Evolutionary conservation across 495 filamentous ascomycete genomes (phyloP).

Genomic region (Penicillium waksmanii): DNA sequence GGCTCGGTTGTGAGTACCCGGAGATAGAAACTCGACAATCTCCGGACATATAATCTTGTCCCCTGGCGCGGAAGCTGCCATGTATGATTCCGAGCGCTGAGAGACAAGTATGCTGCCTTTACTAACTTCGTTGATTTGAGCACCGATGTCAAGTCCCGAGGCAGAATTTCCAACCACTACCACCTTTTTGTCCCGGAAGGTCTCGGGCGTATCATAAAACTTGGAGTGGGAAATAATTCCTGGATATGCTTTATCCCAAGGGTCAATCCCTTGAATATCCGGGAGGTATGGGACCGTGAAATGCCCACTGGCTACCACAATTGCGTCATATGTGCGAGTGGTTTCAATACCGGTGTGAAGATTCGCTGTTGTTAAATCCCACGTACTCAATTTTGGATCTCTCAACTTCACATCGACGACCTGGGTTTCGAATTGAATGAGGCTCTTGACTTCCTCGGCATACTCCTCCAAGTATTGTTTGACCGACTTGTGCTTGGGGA

Average conservation of each 20-base stretch:
- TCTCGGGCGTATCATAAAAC: constrained; percentile 65
- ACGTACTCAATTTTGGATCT: constrained; percentile 33
- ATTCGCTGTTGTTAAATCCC: constrained; percentile 60
- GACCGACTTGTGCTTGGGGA: constrained; percentile 70
- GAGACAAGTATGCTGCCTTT: constrained; percentile 58
- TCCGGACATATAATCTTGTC: constrained; percentile 59
- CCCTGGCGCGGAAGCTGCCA: constrained; percentile 27
- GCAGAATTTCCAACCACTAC: constrained; percentile 78
- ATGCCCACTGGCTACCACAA: constrained; percentile 84
- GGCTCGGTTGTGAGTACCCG: constrained; percentile 40
- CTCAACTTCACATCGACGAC: constrained; percentile 52
- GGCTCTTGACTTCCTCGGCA: constrained; percentile 59
- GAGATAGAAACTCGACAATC: constrained; percentile 60
- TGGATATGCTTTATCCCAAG: constrained; percentile 63
- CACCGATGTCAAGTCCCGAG: constrained; percentile 79
- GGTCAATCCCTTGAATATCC: constrained; percentile 57
- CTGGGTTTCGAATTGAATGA: constrained; percentile 62
- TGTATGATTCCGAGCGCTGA: constrained; percentile 48
- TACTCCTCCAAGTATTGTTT: constrained; percentile 76
- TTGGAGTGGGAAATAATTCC: constrained; percentile 79
- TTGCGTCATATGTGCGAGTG: constrained; percentile 64
- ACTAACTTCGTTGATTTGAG: constrained; percentile 66
- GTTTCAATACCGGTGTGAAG: constrained; percentile 40
- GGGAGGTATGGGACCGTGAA: constrained; percentile 76
- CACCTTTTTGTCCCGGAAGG: constrained; percentile 65